These are phyloP conservation scores for Pichia sp. DNA, from an alignment of 1,139 yeast genomes.

Conservation along the genomic window DNA sequence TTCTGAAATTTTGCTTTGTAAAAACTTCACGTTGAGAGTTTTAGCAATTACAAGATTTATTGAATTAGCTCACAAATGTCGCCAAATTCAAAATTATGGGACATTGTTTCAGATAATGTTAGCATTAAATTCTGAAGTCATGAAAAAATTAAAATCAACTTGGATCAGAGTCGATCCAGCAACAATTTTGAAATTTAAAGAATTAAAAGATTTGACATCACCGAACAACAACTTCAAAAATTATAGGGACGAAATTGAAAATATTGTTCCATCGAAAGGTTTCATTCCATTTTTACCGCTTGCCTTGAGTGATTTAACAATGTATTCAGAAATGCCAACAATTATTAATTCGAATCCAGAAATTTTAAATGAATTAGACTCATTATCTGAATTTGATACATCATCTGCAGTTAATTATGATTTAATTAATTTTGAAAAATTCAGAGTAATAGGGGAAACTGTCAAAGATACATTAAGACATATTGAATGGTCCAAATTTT, in stretches of 20 bases:
- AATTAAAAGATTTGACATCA: constrained; percentile 56
- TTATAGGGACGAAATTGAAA: constrained; percentile 57
- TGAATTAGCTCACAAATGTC: constrained; percentile 74
- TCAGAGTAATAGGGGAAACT: constrained; percentile 69
- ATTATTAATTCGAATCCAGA: constrained; percentile 29
- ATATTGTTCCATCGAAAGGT: constrained; percentile 55
- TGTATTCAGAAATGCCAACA: constrained; percentile 67
- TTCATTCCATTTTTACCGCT: constrained; percentile 88
- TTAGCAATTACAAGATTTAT: constrained; percentile 72
- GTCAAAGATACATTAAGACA: constrained; percentile 76
- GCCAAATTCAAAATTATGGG: constrained; percentile 69
- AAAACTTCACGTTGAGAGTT: constrained; percentile 50
- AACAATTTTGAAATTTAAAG: constrained; percentile 39
- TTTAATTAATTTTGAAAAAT: constrained; percentile 70
- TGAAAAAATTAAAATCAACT: constrained; percentile 59
- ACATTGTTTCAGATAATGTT: constrained; percentile 82
- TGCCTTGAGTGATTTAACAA: constrained; percentile 74
- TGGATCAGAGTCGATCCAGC: constrained; percentile 62
- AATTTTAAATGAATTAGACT: constrained; percentile 3
- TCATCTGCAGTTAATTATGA: constrained; percentile 32
- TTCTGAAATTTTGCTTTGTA: constrained; percentile 75
- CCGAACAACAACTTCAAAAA: constrained; percentile 61
- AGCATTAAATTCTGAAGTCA: constrained; percentile 70
- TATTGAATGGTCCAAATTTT: constrained; percentile 78
- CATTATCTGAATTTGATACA: constrained; percentile 15